Conservation (phyloP, 23 red algal species). For the Chondrus crispus region DNA sequence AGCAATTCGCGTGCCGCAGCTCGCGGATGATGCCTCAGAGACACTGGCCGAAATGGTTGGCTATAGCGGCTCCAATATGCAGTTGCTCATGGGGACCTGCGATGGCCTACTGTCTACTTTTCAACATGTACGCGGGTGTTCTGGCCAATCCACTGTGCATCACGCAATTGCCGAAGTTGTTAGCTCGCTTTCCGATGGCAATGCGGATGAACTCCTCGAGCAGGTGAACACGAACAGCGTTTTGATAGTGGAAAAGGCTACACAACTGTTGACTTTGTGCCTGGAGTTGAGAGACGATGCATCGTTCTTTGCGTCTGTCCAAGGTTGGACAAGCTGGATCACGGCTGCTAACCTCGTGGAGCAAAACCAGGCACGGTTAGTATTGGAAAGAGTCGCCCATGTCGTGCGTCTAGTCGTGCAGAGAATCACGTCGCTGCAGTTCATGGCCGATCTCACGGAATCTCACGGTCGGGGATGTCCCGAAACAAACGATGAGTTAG, state of each 20-base stretch:
- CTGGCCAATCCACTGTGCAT: background rate
- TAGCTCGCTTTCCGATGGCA: slow-evolving; percentile 13
- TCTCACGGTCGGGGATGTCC: too few species aligned
- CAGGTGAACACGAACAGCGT: slow-evolving; percentile 1
- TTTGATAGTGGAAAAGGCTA: background rate
- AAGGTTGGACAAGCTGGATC: slow-evolving; percentile 26
- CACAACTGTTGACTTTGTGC: slow-evolving; percentile 3
- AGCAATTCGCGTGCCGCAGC: background rate
- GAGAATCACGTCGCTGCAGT: slow-evolving; percentile 13
- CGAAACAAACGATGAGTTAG: too few species aligned
- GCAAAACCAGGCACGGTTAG: slow-evolving; percentile 14
- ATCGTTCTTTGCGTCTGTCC: slow-evolving; percentile 10
- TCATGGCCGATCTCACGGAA: background rate
- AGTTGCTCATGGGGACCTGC: background rate
- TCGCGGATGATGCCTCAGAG: background rate
- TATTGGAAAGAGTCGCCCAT: background rate
- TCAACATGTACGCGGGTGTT: slow-evolving; percentile 1
- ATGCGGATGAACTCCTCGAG: slow-evolving; percentile 30
- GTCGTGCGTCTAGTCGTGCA: slow-evolving; percentile 9
- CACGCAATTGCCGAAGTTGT: slow-evolving; percentile 35
- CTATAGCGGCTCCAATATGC: slow-evolving; percentile 12
- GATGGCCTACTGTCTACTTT: slow-evolving; percentile 1
- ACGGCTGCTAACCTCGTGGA: slow-evolving; percentile 23
- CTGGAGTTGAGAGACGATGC: background rate
- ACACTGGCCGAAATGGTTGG: slow-evolving; percentile 10